Base-by-base conservation (phyloP, 2,329 filamentous ascomycete genomes). In the Alternaria gansuensis region DNA sequence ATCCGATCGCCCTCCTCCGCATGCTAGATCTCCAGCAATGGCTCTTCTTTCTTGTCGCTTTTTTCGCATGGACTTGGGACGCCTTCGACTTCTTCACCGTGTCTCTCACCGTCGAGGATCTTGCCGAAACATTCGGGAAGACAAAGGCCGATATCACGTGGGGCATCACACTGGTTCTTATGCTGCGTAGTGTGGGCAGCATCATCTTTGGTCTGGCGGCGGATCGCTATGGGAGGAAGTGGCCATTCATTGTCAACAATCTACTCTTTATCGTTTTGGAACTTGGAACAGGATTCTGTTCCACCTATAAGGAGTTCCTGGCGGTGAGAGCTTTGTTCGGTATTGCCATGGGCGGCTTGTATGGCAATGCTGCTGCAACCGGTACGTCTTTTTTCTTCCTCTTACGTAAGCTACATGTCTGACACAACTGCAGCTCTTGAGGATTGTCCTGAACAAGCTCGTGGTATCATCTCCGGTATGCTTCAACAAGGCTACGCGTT, bases 401-500 rank as follows among this genome's bases (percentile, higher is more conserved):
- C 5, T n/a, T 4, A 11, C 1, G 1, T 34, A 14, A 11, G 9
- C 1, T 3, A 36, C 2, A 6, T 24, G 17, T 44, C 59, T 64
- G 29, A 62, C 53, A 21, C 17, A 11, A 10, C 2, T 2, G 26
- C 36, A 75, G 86, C 86, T 0, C 75, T 88, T 13, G 86, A 88
- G 72, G 86, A 88, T 63, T 87, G 85, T 60, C 86, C 86, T 0
- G 76, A 80, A 52, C 81, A 80, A 40, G 86, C 86, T 3, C 79
- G 86, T 46, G 86, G 86, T 64, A 80, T 88, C 41, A 77, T 88
- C 11, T 87, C 85, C 2, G 86, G 86, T 10, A 82, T 88, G 77
- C 78, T 88, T 13, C 86, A 88, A 71, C 85, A 88, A 74, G 86
- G 85, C 3, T 88, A 88, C 65, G 85, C 86, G 0, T 87, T 88